These are phyloP conservation scores for Leccinum disarticulatum DNA, from an alignment of 768 basidiomycete genomes.

Conservation along the genomic window DNA sequence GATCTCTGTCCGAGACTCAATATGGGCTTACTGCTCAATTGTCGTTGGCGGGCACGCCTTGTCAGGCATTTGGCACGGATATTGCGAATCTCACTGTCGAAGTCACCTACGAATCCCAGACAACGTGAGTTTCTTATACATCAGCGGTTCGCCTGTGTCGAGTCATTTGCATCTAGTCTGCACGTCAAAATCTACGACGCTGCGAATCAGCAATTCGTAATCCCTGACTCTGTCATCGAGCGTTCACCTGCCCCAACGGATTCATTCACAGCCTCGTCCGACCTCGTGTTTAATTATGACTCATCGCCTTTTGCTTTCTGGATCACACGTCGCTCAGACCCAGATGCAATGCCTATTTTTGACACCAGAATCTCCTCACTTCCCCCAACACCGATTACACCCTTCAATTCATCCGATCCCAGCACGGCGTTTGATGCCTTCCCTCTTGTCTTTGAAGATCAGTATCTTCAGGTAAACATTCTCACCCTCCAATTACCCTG, in stretches of 20 bases:
- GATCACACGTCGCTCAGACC: constrained; percentile 68
- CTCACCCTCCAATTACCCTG: not conserved
- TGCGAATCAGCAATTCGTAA: constrained; percentile 59
- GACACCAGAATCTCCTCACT: constrained; percentile 67
- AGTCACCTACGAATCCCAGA: constrained; percentile 61
- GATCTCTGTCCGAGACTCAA: constrained; percentile 41
- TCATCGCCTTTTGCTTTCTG: constrained; percentile 72
- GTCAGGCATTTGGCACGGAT: constrained; percentile 67
- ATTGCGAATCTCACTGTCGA: constrained; percentile 56
- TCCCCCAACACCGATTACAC: constrained; percentile 57
- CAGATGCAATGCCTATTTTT: constrained; percentile 56
- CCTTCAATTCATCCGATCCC: constrained; percentile 50
- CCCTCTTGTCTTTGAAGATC: constrained; percentile 75
- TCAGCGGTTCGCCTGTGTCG: not conserved
- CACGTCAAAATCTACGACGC: constrained; percentile 70
- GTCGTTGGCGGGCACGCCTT: constrained; percentile 52
- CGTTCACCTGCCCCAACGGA: constrained; percentile 38
- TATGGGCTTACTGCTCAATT: constrained; percentile 57
- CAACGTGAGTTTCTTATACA: constrained; percentile 37
- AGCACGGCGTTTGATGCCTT: constrained; percentile 64
- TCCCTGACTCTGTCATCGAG: constrained; percentile 56
- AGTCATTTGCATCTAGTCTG: constrained; percentile 39
- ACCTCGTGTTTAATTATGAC: constrained; percentile 70
- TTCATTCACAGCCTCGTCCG: constrained; percentile 44
- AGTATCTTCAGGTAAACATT: constrained; percentile 63